A percentile compares a stretch with the other conserved stretches of the same genome.
phyloP scores from a whole-genome alignment of 202 grass and related monocot genomes.

The Setaria viridis region DNA sequence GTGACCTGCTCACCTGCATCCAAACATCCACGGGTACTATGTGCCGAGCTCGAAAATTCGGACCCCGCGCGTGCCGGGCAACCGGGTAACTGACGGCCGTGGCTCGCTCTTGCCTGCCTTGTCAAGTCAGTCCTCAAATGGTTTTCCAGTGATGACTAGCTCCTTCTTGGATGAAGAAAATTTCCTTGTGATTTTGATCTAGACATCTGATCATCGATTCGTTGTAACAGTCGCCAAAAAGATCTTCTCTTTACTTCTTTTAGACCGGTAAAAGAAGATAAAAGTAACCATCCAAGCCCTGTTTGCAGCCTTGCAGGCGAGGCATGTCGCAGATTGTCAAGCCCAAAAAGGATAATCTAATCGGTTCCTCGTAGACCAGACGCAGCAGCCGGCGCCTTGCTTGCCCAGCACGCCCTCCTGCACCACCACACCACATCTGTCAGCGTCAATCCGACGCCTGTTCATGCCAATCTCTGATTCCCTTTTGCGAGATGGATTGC shows the following conservation, averaged over 20 bases:
- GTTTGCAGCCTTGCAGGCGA: not conserved
- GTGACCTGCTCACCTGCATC: too few species aligned
- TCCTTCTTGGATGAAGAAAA: not conserved
- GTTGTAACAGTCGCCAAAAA: not conserved
- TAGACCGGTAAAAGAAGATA: not conserved
- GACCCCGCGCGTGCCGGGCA: too few species aligned
- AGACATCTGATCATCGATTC: not conserved
- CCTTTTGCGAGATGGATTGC: not conserved
- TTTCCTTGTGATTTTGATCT: not conserved
- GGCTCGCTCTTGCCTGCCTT: not conserved
- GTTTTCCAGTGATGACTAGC: not conserved
- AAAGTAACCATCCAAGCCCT: not conserved
- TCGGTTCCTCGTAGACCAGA: not conserved
- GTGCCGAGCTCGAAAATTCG: too few species aligned
- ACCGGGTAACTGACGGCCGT: not conserved
- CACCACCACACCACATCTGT: not conserved
- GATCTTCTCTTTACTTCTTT: not conserved
- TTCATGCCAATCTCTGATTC: not conserved
- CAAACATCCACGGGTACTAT: too few species aligned
- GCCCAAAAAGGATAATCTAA: not conserved
- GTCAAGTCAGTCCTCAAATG: not conserved
- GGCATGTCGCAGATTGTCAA: not conserved
- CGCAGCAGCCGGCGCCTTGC: slow-evolving; percentile 7
- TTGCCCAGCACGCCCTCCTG: not conserved
- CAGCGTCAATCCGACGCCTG: slow-evolving; percentile 12